Evolutionary conservation across 495 filamentous ascomycete genomes (phyloP), one percentile per base, ranked within the genome.

Genomic region (Daldinia vernicosa): DNA sequence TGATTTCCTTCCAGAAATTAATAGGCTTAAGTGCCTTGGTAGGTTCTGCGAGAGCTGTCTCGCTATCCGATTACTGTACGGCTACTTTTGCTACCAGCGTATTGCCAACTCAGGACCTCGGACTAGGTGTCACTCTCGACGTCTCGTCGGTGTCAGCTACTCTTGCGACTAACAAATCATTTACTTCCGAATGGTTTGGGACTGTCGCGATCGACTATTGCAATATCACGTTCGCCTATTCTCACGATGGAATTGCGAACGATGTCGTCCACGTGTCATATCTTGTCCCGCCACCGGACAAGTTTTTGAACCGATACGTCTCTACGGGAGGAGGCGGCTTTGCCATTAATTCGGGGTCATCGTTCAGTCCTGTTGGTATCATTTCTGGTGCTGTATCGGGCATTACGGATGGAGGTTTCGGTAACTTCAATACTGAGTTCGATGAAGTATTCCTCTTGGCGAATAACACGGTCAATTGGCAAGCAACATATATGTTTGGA

Each of bases 361-460:
- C 47, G 2, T 80, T 74, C 4, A 76, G 84, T 27, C 75, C 80
- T 5, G 76, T 65, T 0, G 84, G 82, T 3, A 68, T 86, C 30
- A 78, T 80, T 11, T 82, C 82, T 63, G 83, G 82, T 14, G 83
- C 80, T 7, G 84, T 79, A 0, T 72, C 80, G 11, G 84, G 82
- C 4, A 63, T 74, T 8, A 86, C 84, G 1, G 84, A 85, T 64
- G 84, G 81, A 45, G 83, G 84, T 0, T 84, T 85, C 66, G 84
- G 84, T 14, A 75, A 75, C 66, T 85, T 84, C 71, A 61, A 64
- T 15, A 81, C 74, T 3, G 43, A 80, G 0, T 74, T 76, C 4
- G 75, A 81, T 60, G 45, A 45, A 1, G 79, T 76, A 0, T 75
- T 83, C 32, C 79, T 84, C 19, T 35, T 79, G 4, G 76, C 76